phyloP scores from a whole-genome alignment of 2,329 filamentous ascomycete species.

The Pseudogymnoascus sp. region DNA sequence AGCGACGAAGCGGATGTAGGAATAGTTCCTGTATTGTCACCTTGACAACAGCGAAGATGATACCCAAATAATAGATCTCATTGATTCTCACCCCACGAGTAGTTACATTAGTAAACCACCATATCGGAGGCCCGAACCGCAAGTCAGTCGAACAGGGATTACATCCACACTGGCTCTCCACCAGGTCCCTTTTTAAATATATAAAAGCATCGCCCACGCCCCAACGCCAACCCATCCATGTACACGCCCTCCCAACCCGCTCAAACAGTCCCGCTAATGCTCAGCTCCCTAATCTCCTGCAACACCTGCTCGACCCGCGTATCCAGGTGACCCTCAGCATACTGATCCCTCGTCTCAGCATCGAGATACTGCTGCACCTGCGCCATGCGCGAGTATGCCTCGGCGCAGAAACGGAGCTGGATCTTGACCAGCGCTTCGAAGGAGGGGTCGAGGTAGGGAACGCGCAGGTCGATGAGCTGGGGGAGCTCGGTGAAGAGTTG shows the following conservation, averaged over 20 bases:
- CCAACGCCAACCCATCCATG: conserved; percentile 73
- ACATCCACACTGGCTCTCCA: neutral
- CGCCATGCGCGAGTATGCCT: conserved; percentile 95
- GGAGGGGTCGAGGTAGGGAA: conserved; percentile 92
- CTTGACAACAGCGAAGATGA: neutral
- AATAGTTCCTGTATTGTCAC: neutral
- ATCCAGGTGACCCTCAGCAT: conserved; percentile 87
- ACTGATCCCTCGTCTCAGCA: conserved; percentile 89
- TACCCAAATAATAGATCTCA: conserved; percentile 6
- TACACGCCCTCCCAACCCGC: conserved; percentile 46
- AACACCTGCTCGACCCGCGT: conserved; percentile 87
- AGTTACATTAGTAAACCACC: neutral
- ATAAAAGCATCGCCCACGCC: conserved; percentile 54
- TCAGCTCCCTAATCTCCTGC: conserved; percentile 93
- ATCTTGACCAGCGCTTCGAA: conserved; percentile 99
- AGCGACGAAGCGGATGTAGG: neutral
- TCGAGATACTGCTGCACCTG: conserved; percentile 98
- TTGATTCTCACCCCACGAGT: neutral
- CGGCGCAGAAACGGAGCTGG: conserved; percentile 92
- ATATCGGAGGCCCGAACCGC: neutral
- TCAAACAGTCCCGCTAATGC: conserved; percentile 69
- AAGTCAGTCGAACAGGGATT: neutral
- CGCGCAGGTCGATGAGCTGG: conserved; percentile 90
- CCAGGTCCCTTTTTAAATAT: neutral
- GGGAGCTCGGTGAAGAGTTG: conserved; percentile 89